Evolutionary conservation across 495 filamentous ascomycete genomes (phyloP).

Genomic region (Lophiotrema nucula): DNA sequence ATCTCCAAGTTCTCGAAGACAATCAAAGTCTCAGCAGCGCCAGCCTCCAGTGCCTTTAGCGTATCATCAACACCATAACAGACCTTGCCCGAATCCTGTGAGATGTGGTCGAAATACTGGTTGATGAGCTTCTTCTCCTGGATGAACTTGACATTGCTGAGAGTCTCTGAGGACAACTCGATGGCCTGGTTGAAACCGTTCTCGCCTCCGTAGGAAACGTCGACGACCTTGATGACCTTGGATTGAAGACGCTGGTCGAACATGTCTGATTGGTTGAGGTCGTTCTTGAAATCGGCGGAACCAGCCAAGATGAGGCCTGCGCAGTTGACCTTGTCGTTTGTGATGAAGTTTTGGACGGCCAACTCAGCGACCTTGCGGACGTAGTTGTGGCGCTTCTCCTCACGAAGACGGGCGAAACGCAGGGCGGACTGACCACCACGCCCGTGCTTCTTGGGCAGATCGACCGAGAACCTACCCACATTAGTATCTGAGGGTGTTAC

Average conservation of each 20-base stretch:
- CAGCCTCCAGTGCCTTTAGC: constrained; percentile 93
- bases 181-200: constrained; percentile 99
- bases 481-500: background rate
- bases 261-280: constrained; percentile 94
- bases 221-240: constrained; percentile 98
- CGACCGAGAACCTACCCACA: constrained; percentile 66
- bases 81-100: constrained; percentile 89
- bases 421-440: constrained; percentile 98
- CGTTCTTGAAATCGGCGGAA: constrained; percentile 99
- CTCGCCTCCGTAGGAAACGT: constrained; percentile 97
- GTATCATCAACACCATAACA: constrained; percentile 99
- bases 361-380: constrained; percentile 97
- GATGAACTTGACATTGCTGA: constrained; percentile 98
- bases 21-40: constrained; percentile 89
- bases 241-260: constrained; percentile 86
- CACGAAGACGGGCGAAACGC: constrained; percentile 98
- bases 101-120: constrained; percentile 98
- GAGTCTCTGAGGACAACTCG: constrained; percentile 89
- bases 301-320: constrained; percentile 91
- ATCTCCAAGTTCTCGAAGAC: constrained; percentile 98
- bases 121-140: constrained; percentile 99
- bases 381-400: constrained; percentile 99
- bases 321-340: constrained; percentile 95
- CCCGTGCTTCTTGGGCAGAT: constrained; percentile 98
- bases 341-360: constrained; percentile 98